These are phyloP conservation scores for Sporothrix inflata DNA, from an alignment of 2,329 filamentous ascomycete genomes.

Conservation along the genomic window DNA sequence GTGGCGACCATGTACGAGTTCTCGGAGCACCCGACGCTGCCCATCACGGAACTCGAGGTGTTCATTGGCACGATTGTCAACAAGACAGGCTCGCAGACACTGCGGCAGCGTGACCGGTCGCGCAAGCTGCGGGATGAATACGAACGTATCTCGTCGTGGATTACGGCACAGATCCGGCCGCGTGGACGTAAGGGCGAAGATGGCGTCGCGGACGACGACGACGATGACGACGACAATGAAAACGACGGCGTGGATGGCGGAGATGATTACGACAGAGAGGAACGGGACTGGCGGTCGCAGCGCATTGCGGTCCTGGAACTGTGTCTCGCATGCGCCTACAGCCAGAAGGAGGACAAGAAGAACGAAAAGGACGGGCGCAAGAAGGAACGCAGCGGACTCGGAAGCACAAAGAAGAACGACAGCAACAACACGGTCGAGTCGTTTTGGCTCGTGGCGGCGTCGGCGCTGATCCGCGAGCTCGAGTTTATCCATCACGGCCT, in stretches of 20 bases:
- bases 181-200: neutral
- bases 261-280: neutral
- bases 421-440: constrained; percentile 35
- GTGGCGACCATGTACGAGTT: constrained; percentile 47
- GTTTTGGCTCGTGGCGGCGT: constrained; percentile 41
- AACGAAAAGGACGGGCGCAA: neutral
- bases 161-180: constrained; percentile 37
- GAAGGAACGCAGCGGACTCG: neutral
- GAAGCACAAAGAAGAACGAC: neutral
- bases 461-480: constrained; percentile 39
- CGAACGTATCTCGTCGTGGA: constrained; percentile 50
- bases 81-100: constrained; percentile 52
- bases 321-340: constrained; percentile 40
- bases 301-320: constrained; percentile 37
- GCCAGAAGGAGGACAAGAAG: constrained; percentile 18
- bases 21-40: constrained; percentile 50
- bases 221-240: neutral
- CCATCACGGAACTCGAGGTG: constrained; percentile 56
- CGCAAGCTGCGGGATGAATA: constrained; percentile 57
- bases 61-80: constrained; percentile 61
- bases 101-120: constrained; percentile 56
- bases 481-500: constrained; percentile 26
- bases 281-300: constrained; percentile 23
- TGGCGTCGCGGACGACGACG: neutral
- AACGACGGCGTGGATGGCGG: neutral